Base-by-base conservation (phyloP, 352 stramenopile genomes). In the Globisporangium barbulae region DNA sequence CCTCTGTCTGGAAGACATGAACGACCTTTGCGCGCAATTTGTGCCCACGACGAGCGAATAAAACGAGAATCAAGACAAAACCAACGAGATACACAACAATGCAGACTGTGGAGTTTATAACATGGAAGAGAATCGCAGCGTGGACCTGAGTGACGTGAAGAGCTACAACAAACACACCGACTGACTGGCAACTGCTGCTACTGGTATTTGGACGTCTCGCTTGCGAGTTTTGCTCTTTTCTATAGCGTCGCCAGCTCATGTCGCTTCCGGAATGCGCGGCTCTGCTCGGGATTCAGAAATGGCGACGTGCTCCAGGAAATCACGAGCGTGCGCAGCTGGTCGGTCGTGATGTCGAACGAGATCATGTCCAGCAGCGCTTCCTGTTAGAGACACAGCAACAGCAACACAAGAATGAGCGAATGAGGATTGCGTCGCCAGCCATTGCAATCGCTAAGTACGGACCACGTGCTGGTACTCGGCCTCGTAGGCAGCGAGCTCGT, bases 401-500 rank as follows among this genome's bases (percentile, higher is more conserved):
- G 13, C 25, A 22, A 2, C 13, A 21, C 19, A 22, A 33, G 48
- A 30, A 13, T 53, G 25, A 53, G 48, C 21, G n/a, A 53, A 28
- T n/a, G 47, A 8, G 47, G 7, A 33, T n/a, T 19, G 22, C 48
- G 13, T 25, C 25, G 25, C 6, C 49, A 39, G n/a, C n/a, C 15
- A 15, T 5, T 19, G 7, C 6, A 12, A 0, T 17, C 25, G 8
- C 2, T 22, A 15, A 2, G 3, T 21, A 73, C 84, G 67, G 73
- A 94, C 85, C 28, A 92, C 76, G 52, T 94, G 83, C 58, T 94
- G 85, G 64, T 76, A 92, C 69, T 92, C 83, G n/a, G 83, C 76
- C 73, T 94, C 85, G 54, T 90, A 90, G 33, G 78, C 76, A 5
- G 80, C 79, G 9, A 91, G 54, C 47, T 94, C 80, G 37, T 87